Evolutionary conservation across 2,329 filamentous ascomycete species (phyloP), one percentile per base, ranked within the genome.

Genomic region (Aspergillus brunneoviolaceus): DNA sequence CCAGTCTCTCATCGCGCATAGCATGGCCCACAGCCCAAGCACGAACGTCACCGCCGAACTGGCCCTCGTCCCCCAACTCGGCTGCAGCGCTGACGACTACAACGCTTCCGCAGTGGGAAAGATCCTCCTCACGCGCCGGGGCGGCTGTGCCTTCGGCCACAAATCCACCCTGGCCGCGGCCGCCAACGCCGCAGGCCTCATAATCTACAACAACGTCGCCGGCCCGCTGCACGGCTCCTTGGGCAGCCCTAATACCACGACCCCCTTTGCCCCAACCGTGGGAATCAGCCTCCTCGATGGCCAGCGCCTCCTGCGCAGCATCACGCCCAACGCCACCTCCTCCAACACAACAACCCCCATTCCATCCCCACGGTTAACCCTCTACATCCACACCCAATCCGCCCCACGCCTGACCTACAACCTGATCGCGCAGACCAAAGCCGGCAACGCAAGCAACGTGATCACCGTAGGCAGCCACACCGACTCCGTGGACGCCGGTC

Each of bases 141-240:
- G 91, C 56, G 80, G 76, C 1, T 95, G 91, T 70, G 66, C 85
- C 7, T 95, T 94, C 66, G 89, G 87, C 11, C 76, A 81, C 60
- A 95, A 95, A 78, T 88, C 88, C 1, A 82, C 82, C 56, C 77
- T 84, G 14, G 90, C 91, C 5, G 88, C 87, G 48, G 81, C 79
- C 52, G 89, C 89, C 1, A 89, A 90, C 21, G 91, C 91, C 5
- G 74, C 85, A 3, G 90, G 87, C 1, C 89, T 87, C 0, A 77
- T 95, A 14, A 81, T 95, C 53, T 93, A 90, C 77, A 92, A 94
- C 79, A 89, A 87, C 65, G 85, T 86, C 2, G 76, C 82, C 1
- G 89, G 85, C 1, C 73, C 77, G 3, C 76, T 92, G 0, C 81
- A 83, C 54, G 91, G 90, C 47, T 93, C 90, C 1, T 80, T 95